Conservation (phyloP, 2,329 filamentous ascomycete genomes). For the Aspergillus pseudoviridinutans region DNA sequence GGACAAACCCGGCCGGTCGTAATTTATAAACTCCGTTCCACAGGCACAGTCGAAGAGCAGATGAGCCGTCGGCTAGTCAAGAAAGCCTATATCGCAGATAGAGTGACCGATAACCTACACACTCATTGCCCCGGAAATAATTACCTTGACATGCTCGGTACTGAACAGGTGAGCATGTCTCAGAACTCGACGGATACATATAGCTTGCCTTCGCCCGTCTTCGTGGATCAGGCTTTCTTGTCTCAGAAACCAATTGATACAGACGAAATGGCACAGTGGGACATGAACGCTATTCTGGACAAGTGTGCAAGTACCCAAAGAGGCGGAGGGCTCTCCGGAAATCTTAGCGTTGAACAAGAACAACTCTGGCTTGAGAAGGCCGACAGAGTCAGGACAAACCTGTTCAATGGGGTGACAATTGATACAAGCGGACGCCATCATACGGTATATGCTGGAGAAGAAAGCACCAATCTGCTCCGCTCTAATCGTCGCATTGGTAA, state of each 20-base stretch:
- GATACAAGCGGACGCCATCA: constrained; percentile 22
- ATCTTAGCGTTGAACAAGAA: constrained; percentile 43
- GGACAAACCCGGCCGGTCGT: constrained; percentile 53
- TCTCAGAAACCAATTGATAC: not conserved
- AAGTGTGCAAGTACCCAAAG: not conserved
- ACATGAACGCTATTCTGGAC: constrained; percentile 43
- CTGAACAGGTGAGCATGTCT: constrained; percentile 48
- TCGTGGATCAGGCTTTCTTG: not conserved
- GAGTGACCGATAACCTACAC: constrained; percentile 57
- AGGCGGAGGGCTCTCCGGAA: not conserved
- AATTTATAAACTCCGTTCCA: constrained; percentile 54
- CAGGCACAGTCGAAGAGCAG: constrained; percentile 56
- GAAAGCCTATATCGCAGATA: constrained; percentile 59
- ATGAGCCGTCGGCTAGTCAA: constrained; percentile 58
- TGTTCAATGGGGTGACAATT: constrained; percentile 54
- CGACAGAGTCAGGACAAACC: constrained; percentile 54
- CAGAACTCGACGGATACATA: not conserved
- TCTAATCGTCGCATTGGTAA: constrained; percentile 53
- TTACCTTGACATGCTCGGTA: constrained; percentile 53
- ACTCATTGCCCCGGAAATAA: constrained; percentile 41
- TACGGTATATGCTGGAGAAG: constrained; percentile 32
- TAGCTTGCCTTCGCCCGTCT: not conserved
- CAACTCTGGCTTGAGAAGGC: constrained; percentile 54
- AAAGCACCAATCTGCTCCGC: constrained; percentile 32
- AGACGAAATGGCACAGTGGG: not conserved